Percentiles rank a stretch among this genome's conserved stretches.
These are phyloP conservation scores for Phytophthora capsici DNA, from an alignment of 352 stramenopile genomes.

Conservation along the genomic window DNA sequence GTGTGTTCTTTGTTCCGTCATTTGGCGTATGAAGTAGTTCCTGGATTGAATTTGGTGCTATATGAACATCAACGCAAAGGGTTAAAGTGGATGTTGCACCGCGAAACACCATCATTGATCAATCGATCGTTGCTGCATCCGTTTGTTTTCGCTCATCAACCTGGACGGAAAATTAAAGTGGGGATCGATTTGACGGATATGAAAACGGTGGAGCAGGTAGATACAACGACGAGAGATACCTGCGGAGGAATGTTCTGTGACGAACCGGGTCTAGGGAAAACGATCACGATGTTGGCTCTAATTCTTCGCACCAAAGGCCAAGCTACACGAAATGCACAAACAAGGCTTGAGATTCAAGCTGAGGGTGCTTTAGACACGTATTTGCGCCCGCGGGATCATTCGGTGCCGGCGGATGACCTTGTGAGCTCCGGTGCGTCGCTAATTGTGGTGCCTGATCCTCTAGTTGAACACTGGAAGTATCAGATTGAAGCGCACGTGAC, in stretches of 20 bases:
- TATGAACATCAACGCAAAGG: constrained; percentile 70
- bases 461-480: constrained; percentile 75
- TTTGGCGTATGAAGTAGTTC: constrained; percentile 76
- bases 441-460: constrained; percentile 63
- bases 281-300: constrained; percentile 76
- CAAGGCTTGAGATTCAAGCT: neutral
- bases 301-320: constrained; percentile 71
- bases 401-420: constrained; percentile 39
- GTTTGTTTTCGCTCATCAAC: constrained; percentile 34
- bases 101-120: constrained; percentile 44
- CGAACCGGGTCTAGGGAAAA: constrained; percentile 77
- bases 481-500: constrained; percentile 61
- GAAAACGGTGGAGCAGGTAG: constrained; percentile 25
- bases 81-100: constrained; percentile 75
- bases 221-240: constrained; percentile 37
- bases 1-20: constrained; percentile 72
- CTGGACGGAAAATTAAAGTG: neutral
- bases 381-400: constrained; percentile 39
- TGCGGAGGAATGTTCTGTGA: constrained; percentile 77
- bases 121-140: constrained; percentile 35
- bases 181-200: constrained; percentile 55
- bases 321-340: neutral
- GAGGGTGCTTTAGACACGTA: neutral
- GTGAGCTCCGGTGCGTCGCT: constrained; percentile 49
- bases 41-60: constrained; percentile 62